Percentiles rank a stretch among this genome's conserved stretches.
Conservation (phyloP, 352 stramenopile species). For the Halophytophthora batemanensis region DNA sequence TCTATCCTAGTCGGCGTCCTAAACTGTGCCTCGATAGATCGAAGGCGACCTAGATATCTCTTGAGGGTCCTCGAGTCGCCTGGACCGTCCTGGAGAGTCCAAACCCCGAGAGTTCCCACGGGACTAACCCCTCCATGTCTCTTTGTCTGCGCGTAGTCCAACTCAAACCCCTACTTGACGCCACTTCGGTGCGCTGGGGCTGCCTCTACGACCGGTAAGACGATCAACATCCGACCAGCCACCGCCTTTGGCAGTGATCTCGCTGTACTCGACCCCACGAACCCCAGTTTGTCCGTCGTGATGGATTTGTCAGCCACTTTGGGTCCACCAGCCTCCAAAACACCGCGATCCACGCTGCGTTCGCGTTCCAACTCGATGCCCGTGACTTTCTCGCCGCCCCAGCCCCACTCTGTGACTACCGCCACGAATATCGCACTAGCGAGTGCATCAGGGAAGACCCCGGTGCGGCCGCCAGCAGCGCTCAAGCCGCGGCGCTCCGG, state of each 20-base stretch:
- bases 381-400: slow-evolving; percentile 26
- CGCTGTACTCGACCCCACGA: slow-evolving; percentile 4
- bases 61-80: too few relatives aligned
- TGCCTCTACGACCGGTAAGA: slow-evolving; percentile 15
- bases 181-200: background rate
- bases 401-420: background rate
- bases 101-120: too few relatives aligned
- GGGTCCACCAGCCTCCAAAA: slow-evolving; percentile 21
- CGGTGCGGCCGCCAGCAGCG: slow-evolving; percentile 10
- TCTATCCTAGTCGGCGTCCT: too few relatives aligned
- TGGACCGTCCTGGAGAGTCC: too few relatives aligned
- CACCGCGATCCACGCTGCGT: slow-evolving; percentile 37
- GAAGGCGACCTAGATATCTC: too few relatives aligned
- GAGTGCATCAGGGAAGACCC: background rate
- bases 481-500: slow-evolving; percentile 29
- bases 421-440: background rate
- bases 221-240: slow-evolving; percentile 61
- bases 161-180: background rate
- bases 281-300: slow-evolving; percentile 7
- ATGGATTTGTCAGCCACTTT: slow-evolving; percentile 4
- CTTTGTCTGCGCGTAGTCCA: slow-evolving; percentile 2
- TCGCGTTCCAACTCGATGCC: slow-evolving; percentile 80
- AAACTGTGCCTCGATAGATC: too few relatives aligned
- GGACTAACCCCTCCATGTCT: too few relatives aligned
- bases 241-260: slow-evolving; percentile 20